Base-by-base conservation (phyloP, 1,284 basidiomycete species). In the Hypsizygus ulmarius region DNA sequence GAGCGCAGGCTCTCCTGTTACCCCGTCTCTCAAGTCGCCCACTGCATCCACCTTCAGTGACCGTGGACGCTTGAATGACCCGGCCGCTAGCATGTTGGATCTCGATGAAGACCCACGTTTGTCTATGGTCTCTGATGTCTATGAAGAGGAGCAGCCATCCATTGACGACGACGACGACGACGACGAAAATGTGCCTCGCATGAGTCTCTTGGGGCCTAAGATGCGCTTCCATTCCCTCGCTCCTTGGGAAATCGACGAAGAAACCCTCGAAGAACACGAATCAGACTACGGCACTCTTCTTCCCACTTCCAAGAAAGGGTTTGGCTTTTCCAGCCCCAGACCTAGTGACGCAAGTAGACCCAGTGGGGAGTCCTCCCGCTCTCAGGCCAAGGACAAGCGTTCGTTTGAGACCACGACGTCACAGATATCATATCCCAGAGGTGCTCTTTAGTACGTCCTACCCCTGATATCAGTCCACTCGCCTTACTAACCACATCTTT, bases 211-310 rank as follows among this genome's bases (percentile, higher is more conserved):
- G 35, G 88, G 88, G 12, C 87, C 87, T 21, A 87, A 81, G 63
- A 86, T 90, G 77, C 79, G 82, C 39, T 81, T 89, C 60, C 86
- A 89, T 64, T 84, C 85, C 50, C 82, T 76, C 21, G 84, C 87
- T 18, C 87, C 88, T 36, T 90, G 87, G 87, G 87, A 90, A 66
- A 68, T 77, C 40, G 83, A 80, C 42, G 75, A 72, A 16, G 71
- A 66, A n/a, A 39, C 66, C 12, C 52, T 74, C 5, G 76, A 77
- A 56, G 76, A 73, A 27, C 75, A 77, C 35, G 75, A 78, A 37
- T 59, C 66, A 0, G 71, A 71, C 36, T 62, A 65, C 45, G 63
- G 59, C 49, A 57, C 55, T 41, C 62, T 61, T 47, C 52, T 47
- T 47, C 59, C 55, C 49, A 48, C 53, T 56, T 62, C 62, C 30